Percentiles rank a stretch among this genome's conserved stretches.
These are phyloP conservation scores for Alternaria sp. DNA, from an alignment of 2,329 filamentous ascomycete genomes.

Conservation along the genomic window DNA sequence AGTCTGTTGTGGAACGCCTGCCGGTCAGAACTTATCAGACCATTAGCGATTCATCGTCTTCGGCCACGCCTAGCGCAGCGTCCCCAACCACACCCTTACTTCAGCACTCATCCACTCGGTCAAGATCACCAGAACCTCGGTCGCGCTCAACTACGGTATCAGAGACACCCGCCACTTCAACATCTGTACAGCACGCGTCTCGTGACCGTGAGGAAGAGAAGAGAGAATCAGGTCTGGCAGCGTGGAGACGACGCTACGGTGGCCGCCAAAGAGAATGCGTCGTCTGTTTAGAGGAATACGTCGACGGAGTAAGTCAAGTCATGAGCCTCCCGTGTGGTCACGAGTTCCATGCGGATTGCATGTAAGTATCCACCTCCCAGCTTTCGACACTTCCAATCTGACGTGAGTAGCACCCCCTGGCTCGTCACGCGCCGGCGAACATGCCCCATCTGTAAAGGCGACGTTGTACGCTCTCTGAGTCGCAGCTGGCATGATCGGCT, in stretches of 20 bases:
- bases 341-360: constrained; percentile 98
- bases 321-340: constrained; percentile 98
- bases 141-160: constrained; percentile 73
- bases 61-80: constrained; percentile 69
- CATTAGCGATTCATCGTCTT: constrained; percentile 67
- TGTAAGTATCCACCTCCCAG: constrained; percentile 70
- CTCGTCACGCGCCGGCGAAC: constrained; percentile 92
- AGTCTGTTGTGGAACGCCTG: constrained; percentile 92
- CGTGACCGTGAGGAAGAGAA: constrained; percentile 60
- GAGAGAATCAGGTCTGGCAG: constrained; percentile 57
- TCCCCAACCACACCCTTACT: constrained; percentile 84
- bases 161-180: constrained; percentile 58
- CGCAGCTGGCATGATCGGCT: constrained; percentile 45
- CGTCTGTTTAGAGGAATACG: constrained; percentile 94
- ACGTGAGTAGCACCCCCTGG: constrained; percentile 81
- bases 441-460: constrained; percentile 98
- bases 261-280: constrained; percentile 85
- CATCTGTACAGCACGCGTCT: constrained; percentile 35
- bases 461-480: constrained; percentile 72
- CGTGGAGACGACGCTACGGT: constrained; percentile 67
- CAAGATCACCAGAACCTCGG: constrained; percentile 57
- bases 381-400: constrained; percentile 18
- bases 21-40: constrained; percentile 96
- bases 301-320: constrained; percentile 90
- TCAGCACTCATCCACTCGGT: constrained; percentile 53